These are phyloP conservation scores for Chytriomyces sp. DNA, from an alignment of 192 early-diverging fungal species.

Conservation along the genomic window DNA sequence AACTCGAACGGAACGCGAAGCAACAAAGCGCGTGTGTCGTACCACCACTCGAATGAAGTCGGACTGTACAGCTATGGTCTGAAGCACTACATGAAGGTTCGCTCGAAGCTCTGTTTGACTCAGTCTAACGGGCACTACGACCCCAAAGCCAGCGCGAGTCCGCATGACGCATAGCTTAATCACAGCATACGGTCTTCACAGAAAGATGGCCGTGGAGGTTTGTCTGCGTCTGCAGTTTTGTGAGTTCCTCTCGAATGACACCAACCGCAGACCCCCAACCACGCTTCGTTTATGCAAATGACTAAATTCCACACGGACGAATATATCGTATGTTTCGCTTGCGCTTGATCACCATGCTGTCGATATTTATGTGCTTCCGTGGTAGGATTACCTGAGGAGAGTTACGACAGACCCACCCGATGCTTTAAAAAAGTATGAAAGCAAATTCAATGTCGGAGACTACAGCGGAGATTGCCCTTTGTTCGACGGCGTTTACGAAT, in stretches of 20 bases:
- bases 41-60: constrained; percentile 60
- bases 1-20: constrained; percentile 34
- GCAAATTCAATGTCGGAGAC: constrained; percentile 86
- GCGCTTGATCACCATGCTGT: neutral
- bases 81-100: constrained; percentile 63
- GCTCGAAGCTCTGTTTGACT: constrained; percentile 3
- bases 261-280: constrained; percentile 69
- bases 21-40: constrained; percentile 40
- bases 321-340: constrained; percentile 67
- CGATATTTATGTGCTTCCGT: neutral
- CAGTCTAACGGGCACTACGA: neutral
- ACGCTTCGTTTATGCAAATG: constrained; percentile 91
- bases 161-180: constrained; percentile 94
- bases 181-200: constrained; percentile 86
- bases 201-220: constrained; percentile 79
- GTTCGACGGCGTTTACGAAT: constrained; percentile 97
- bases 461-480: constrained; percentile 84
- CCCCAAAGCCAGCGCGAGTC: constrained; percentile 81
- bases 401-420: constrained; percentile 47
- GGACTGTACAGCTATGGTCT: constrained; percentile 62
- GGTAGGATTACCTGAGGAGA: constrained; percentile 81
- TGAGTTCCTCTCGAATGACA: neutral
- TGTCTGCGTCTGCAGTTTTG: neutral
- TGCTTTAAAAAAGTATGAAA: constrained; percentile 49
- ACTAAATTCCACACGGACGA: constrained; percentile 92